These are phyloP conservation scores for Cucumis melo DNA, from an alignment of 306 rosid genomes.

Conservation along the genomic window DNA sequence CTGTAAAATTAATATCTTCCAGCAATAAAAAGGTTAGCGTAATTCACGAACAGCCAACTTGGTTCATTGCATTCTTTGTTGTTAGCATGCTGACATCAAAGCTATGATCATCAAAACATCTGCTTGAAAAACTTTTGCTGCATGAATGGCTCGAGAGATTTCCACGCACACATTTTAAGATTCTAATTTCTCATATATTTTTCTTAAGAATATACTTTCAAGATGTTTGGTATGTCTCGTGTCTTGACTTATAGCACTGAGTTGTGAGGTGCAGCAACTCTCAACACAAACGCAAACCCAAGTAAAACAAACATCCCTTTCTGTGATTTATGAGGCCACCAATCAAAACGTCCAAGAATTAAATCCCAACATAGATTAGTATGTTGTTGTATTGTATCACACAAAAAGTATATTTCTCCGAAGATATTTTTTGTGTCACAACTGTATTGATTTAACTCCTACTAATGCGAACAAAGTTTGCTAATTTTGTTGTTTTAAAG, in stretches of 20 bases:
- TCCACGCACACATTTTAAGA: background rate
- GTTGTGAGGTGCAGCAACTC: background rate
- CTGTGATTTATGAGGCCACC: slow-evolving; percentile 3
- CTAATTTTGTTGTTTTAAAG: background rate
- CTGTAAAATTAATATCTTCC: background rate
- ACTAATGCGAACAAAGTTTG: slow-evolving; percentile 2
- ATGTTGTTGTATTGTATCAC: background rate
- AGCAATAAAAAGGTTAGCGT: background rate
- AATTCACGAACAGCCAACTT: background rate
- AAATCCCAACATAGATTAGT: background rate
- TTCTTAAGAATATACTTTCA: background rate
- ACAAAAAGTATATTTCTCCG: background rate
- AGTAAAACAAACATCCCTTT: background rate
- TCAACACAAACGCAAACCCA: background rate
- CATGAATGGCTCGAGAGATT: background rate
- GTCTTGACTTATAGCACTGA: background rate
- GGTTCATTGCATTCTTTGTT: background rate
- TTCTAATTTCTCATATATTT: background rate
- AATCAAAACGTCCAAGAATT: background rate
- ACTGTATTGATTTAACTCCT: slow-evolving; percentile 5
- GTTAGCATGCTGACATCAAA: background rate
- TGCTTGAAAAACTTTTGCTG: background rate
- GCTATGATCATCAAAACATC: background rate
- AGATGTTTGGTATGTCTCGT: background rate
- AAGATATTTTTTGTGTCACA: background rate